Evolutionary conservation across 108 stramenopile genomes (phyloP), one percentile per base, ranked within the genome.

Genomic region (Pseudonitzschia delicatissima): DNA sequence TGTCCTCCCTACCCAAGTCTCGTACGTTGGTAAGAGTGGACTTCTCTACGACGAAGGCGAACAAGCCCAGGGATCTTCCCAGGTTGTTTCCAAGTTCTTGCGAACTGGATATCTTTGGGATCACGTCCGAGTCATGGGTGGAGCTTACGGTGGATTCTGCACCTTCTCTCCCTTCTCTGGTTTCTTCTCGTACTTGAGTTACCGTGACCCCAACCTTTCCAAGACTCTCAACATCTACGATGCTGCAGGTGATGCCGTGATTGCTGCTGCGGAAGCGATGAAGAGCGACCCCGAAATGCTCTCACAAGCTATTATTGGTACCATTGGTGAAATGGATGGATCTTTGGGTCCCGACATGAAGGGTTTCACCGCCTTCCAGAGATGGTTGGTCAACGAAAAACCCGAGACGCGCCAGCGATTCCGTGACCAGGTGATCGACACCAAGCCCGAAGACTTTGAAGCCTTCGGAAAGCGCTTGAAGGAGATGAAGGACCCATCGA

Each of bases 101-200:
- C 74, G 92, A 33, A 96, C 92, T 29, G 96, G 96, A 49, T 86
- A 86, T 69, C 80, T 97, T 60, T 97, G 96, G 96, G 96, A 98
- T 68, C 78, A 93, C 44, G 96, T 98, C 7, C 78, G 96, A 29
- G 96, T 98, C n/a, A 86, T 86, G 79, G 95, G 95, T n/a, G 97
- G 98, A 25, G 98, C 98, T 2, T 98, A 98, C 69, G 98, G 96
- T 45, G 96, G 96, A 15, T 95, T 96, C 80, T 94, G 94, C 66
- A 83, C 89, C 31, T 96, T 96, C 75, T 79, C 85, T 65, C 92
- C 90, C 9, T 71, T 77, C 36, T 78, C 85, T 45, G 88, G 87
- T 2, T 71, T 92, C 57, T 93, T 98, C 55, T 74, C 85, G 23
- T 98, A 90, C 76, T 68, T 96, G 57, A 91, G 89, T 48, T 98